Base-by-base conservation (phyloP, 768 basidiomycete species). In the Boletus subcaerulescens region DNA sequence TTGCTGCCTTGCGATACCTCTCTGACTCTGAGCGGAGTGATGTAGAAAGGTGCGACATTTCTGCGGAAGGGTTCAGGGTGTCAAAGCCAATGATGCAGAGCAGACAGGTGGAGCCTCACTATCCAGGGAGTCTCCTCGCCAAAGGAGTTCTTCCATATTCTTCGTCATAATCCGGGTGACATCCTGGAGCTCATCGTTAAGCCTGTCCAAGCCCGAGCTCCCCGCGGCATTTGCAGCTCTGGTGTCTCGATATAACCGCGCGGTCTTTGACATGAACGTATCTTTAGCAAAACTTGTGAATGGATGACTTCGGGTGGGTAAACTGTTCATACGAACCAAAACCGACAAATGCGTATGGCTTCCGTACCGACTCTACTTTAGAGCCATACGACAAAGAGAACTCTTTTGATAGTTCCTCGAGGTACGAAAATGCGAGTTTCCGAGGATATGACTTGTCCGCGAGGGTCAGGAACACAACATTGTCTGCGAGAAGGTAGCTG, bases 151-250 rank as follows among this genome's bases (percentile, higher is more conserved):
- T 73, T 99, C 97, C 96, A 99, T 99, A 67, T 99, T 98, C 78
- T 99, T 98, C 10, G 97, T 98, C 97, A 99, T 98, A 73, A 99
- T 98, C 60, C 93, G 80, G 46, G 97, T 98, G 56, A 99, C 97
- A 66, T 99, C 97, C 68, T 97, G 93, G 36, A 99, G 77, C 61
- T 99, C 96, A 65, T 93, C 94, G 65, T 98, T 98, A 44, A 99
- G 77, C 72, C 80, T 88, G 70, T 94, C 93, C 52, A 99, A 71
- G 50, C 82, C 81, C 13, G 85, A 87, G 52, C 77, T 65, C 18
- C 76, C 80, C 20, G 86, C 79, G 20, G 88, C 86, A 55, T 72
- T 84, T 20, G 89, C 89, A 45, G 92, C 91, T 60, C 95, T 83
- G 44, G 95, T 93, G 71, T 99, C 97, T 60, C 86, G 86, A 72